Percentiles rank a stretch among this genome's conserved stretches.
Conservation (phyloP, 306 rosid species). For the Vigna hirtella region DNA sequence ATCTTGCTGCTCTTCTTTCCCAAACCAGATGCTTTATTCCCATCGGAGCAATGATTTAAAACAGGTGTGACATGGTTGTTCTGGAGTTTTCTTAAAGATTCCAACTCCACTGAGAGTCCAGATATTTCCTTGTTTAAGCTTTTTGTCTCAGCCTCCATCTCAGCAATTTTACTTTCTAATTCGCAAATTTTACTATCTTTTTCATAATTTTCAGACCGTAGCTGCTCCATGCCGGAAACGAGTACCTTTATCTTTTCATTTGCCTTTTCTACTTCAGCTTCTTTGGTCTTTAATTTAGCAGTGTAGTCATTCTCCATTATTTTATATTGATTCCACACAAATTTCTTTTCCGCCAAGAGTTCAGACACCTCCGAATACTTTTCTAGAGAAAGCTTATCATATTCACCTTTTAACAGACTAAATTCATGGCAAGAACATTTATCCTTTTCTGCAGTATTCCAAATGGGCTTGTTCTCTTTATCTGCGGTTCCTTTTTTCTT, state of each 20-base stretch:
- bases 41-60: constrained; percentile 57
- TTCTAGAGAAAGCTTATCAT: constrained; percentile 65
- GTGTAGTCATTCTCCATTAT: constrained; percentile 65
- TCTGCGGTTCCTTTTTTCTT: constrained; percentile 37
- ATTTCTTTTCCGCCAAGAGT: constrained; percentile 76
- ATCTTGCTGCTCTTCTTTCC: constrained; percentile 45
- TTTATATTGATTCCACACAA: constrained; percentile 83
- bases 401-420: constrained; percentile 57
- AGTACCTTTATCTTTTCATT: constrained; percentile 59
- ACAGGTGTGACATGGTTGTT: constrained; percentile 58
- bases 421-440: constrained; percentile 47
- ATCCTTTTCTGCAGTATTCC: constrained; percentile 43
- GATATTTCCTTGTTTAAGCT: constrained; percentile 63
- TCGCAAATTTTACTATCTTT: constrained; percentile 65
- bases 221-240: constrained; percentile 65
- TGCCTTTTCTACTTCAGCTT: constrained; percentile 62
- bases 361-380: constrained; percentile 65
- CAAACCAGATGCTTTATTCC: constrained; percentile 36
- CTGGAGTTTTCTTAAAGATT: constrained; percentile 52
- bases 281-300: constrained; percentile 58
- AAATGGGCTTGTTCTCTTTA: constrained; percentile 41
- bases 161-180: constrained; percentile 57
- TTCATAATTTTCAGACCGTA: constrained; percentile 60
- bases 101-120: constrained; percentile 65
- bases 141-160: constrained; percentile 61